Evolutionary conservation across 2,329 filamentous ascomycete species (phyloP), one percentile per base, ranked within the genome.

Genomic region (Penicillium sp.): DNA sequence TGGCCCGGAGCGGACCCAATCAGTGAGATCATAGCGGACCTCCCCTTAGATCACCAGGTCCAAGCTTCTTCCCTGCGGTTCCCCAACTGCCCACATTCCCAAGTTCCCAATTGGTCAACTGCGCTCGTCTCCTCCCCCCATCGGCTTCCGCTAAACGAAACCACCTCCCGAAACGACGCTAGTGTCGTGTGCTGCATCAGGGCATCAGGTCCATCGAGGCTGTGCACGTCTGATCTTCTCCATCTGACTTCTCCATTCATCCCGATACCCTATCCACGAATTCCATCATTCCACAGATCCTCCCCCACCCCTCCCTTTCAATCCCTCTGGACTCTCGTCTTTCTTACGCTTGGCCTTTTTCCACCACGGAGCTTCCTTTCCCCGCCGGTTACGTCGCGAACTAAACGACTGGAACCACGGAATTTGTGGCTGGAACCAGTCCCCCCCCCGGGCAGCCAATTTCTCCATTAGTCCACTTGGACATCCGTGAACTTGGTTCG

Each of bases 341-440:
- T 22, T 26, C 46, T 33, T 33, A 26, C 46, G 46, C 46, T 30
- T 28, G 14, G 6, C 46, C 46, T 49, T n/a, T 51, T 51, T 51
- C 25, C 46, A 35, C 46, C 26, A 49, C 46, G 46, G 46, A 35
- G 33, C 52, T 33, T 43, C 16, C 4, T 26, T 6, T 28, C 28
- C 28, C 30, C 46, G 28, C 28, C 46, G 26, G 46, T 35, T 35
- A 51, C 46, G 46, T 51, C 46, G 46, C 46, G 13, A 51, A 4
- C 14, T 19, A 22, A 51, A n/a, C 28, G 2, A 51, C 46, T 51
- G 46, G 46, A 60, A 56, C 64, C 59, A 62, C 52, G 59, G 57
- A 7, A 7, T 60, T 52, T 60, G 65, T 67, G 67, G 65, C 62
- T 69, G 55, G 49, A 67, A 56, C 38, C 63, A 52, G 19, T 64